Evolutionary conservation across 2,329 filamentous ascomycete genomes (phyloP).

Genomic region (Capronia coronata): DNA sequence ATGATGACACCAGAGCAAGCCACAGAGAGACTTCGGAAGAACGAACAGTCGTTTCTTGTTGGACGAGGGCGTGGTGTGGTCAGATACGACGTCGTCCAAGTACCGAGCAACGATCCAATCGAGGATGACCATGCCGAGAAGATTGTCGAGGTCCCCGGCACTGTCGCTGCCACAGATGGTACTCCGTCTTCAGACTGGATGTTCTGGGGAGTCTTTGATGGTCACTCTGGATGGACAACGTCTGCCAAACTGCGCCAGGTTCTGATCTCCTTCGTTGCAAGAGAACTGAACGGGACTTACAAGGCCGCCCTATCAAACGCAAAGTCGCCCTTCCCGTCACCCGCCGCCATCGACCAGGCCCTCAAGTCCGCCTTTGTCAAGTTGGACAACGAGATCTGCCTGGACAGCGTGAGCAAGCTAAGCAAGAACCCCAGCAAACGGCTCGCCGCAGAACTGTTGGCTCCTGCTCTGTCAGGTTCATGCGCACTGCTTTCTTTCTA

Average conservation of each 20-base stretch:
- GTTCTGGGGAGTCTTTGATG: constrained; percentile 99
- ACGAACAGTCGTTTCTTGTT: constrained; percentile 87
- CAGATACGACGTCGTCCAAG: constrained; percentile 87
- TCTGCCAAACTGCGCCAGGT: constrained; percentile 91
- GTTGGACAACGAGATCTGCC: constrained; percentile 88
- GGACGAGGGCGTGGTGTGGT: constrained; percentile 85
- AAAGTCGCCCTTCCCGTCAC: constrained; percentile 57
- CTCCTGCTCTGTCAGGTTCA: constrained; percentile 91
- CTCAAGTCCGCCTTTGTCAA: constrained; percentile 88
- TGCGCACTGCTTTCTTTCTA: constrained; percentile 96
- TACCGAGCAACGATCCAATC: constrained; percentile 94
- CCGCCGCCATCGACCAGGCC: constrained; percentile 77
- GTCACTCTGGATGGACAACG: constrained; percentile 95
- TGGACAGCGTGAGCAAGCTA: constrained; percentile 87
- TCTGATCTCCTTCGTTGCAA: constrained; percentile 84
- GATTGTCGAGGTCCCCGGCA: constrained; percentile 79
- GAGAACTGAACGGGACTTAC: constrained; percentile 89
- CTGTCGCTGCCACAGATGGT: constrained; percentile 49
- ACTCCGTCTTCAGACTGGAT: constrained; percentile 75
- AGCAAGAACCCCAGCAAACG: constrained; percentile 81
- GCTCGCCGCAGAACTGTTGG: constrained; percentile 84
- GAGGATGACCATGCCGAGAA: constrained; percentile 98
- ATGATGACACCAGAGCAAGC: constrained; percentile 96
- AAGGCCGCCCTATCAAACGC: constrained; percentile 58
- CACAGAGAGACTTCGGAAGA: constrained; percentile 77